Evolutionary conservation across 129 eudicot species (phyloP), one percentile per base, ranked within the genome.

Genomic region (Flaveria linearis): DNA sequence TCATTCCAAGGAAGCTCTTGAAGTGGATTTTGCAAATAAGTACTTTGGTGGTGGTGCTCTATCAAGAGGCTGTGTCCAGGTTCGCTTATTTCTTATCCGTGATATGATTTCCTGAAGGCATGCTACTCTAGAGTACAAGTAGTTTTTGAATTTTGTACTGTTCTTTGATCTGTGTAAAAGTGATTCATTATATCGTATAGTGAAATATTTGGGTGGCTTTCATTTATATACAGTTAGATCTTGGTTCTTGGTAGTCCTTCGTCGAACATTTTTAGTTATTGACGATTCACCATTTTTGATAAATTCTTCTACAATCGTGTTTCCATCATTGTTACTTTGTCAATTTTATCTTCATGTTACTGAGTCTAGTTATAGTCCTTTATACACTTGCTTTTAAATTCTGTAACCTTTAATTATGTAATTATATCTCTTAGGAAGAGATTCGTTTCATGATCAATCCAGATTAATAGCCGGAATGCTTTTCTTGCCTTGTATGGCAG

Each of bases 371-470:
- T 75, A 14, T 22, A 64, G 52, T 42, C 68, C 36, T 22, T 74
- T 25, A 17, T 5, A 5, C 18, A 39, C 25, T 66, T 75, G 4
- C 45, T 17, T 65, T 64, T 33, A 23, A 70, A 22, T 55, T 22
- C 30, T 60, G n/a, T 50, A 60, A 53, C 41, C 51, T 55, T 70
- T 11, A 66, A 33, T 61, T 63, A 10, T 64, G 23, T 52, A 8
- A 26, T 65, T 57, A 64, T 60, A 55, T 53, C 61, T 81, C 68
- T 78, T 80, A 88, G 93, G 99, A 95, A 84, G 99, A 95, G 78
- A 95, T 95, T 2, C 92, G 99, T 76, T 91, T 95, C 84, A 86
- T 95, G 99, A 89, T 89, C 90, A 95, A 89, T 68, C 97, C 99
- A 69, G 99, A 80, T 79, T 95, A 74, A 91, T 95, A 72, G 86